These are phyloP conservation scores for Chaetomium cochliodes DNA, from an alignment of 495 filamentous ascomycete genomes.

Conservation along the genomic window DNA sequence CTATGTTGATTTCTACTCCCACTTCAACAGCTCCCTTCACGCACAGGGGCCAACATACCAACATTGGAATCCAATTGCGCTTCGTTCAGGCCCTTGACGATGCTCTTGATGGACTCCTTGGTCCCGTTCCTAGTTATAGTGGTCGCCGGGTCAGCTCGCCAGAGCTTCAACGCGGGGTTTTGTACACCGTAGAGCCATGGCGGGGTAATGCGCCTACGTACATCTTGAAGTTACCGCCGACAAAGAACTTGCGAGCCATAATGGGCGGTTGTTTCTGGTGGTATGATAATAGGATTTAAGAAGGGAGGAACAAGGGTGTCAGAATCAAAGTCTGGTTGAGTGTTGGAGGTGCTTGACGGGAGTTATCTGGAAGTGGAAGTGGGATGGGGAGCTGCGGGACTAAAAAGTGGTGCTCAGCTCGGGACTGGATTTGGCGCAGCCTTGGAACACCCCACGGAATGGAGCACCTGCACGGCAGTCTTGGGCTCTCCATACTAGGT, in stretches of 20 bases:
- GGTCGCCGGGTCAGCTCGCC: slow-evolving; percentile 25
- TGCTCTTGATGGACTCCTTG: slow-evolving; percentile 76
- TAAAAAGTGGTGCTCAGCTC: slow-evolving; percentile 15
- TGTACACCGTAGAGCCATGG: slow-evolving; percentile 18
- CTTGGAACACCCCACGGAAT: background rate
- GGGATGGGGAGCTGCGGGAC: slow-evolving; percentile 17
- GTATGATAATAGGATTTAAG: background rate
- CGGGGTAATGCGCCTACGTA: slow-evolving; percentile 46
- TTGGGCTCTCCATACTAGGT: background rate
- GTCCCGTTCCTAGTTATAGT: slow-evolving; percentile 75
- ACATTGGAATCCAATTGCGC: slow-evolving; percentile 67
- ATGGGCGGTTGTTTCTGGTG: slow-evolving; percentile 34
- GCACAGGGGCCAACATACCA: slow-evolving; percentile 48
- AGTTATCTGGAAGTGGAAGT: slow-evolving; percentile 10
- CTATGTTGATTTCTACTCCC: background rate
- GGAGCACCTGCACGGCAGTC: background rate
- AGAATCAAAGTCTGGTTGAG: background rate
- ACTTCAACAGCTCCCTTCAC: background rate
- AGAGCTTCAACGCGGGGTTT: slow-evolving; percentile 31
- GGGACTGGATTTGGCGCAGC: background rate
- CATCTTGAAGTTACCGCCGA: slow-evolving; percentile 99
- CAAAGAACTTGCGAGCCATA: slow-evolving; percentile 98
- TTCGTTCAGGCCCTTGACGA: slow-evolving; percentile 82
- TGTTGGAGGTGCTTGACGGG: background rate
- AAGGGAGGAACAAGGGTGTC: background rate